Evolutionary conservation across 352 stramenopile species (phyloP).

Genomic region (Phytophthora cajani): DNA sequence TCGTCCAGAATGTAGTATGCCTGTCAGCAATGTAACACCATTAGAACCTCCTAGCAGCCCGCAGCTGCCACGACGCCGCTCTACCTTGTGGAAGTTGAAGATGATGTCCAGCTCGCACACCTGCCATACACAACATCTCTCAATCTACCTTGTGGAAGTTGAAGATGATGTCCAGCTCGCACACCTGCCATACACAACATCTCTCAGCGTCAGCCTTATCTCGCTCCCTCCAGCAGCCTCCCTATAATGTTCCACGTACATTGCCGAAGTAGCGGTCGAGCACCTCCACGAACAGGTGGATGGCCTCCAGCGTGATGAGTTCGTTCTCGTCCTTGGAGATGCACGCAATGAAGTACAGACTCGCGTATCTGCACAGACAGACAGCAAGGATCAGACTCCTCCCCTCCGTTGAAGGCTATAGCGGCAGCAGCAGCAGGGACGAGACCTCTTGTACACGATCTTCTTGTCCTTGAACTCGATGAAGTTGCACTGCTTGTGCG

Average conservation of each 20-base stretch:
- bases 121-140: too few relatives aligned
- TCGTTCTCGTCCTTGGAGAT: constrained; percentile 98
- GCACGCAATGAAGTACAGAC: constrained; percentile 97
- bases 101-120: too few relatives aligned
- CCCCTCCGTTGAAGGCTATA: not conserved
- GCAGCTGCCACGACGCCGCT: too few relatives aligned
- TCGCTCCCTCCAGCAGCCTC: not conserved
- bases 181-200: too few relatives aligned
- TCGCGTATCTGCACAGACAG: constrained; percentile 85
- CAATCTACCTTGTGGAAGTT: too few relatives aligned
- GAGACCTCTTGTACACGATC: constrained; percentile 96
- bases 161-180: too few relatives aligned
- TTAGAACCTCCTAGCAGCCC: too few relatives aligned
- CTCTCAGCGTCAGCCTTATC: too few relatives aligned
- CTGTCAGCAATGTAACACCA: constrained; percentile 20
- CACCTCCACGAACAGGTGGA: constrained; percentile 98
- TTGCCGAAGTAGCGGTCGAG: constrained; percentile 98
- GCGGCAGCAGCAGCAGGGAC: too few relatives aligned
- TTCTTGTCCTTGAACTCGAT: constrained; percentile 99
- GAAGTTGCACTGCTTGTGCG: constrained; percentile 92
- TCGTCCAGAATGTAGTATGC: constrained; percentile 99
- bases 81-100: constrained; percentile 95
- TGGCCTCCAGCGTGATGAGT: constrained; percentile 97
- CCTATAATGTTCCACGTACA: constrained; percentile 39
- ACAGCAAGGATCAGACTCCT: not conserved